phyloP scores from a whole-genome alignment of 148 eudicot genomes.

The Heliosperma pusillum region DNA sequence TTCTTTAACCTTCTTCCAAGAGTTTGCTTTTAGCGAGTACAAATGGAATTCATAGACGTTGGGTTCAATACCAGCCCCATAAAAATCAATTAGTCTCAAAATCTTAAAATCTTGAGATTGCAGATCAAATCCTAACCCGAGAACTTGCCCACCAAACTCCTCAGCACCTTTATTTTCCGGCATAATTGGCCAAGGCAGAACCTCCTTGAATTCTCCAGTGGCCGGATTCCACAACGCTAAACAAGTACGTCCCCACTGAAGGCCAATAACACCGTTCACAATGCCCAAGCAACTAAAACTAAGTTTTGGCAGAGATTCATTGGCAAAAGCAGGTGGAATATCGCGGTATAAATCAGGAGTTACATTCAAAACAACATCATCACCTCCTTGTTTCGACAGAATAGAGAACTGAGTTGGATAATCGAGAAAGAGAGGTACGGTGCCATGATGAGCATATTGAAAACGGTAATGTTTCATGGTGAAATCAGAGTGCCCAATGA shows the following conservation, averaged over 20 bases:
- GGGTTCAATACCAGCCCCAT: too few relatives aligned
- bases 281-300: neutral
- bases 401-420: neutral
- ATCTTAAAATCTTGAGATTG: slow-evolving; percentile 1
- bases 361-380: neutral
- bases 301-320: neutral
- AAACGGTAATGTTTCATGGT: neutral
- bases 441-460: neutral
- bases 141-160: neutral
- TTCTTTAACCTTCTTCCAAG: slow-evolving; percentile 8
- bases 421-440: neutral
- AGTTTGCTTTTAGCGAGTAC: neutral
- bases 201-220: neutral
- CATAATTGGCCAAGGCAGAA: neutral
- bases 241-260: neutral
- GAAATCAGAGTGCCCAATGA: neutral
- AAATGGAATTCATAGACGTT: neutral
- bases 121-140: neutral
- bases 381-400: neutral
- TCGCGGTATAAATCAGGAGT: neutral
- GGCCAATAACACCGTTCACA: slow-evolving; percentile 2
- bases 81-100: neutral
- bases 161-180: too few relatives aligned
- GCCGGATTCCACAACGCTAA: neutral
- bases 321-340: neutral